Conservation (phyloP, 345 rosid species). For the Geranium rotundifolium region DNA sequence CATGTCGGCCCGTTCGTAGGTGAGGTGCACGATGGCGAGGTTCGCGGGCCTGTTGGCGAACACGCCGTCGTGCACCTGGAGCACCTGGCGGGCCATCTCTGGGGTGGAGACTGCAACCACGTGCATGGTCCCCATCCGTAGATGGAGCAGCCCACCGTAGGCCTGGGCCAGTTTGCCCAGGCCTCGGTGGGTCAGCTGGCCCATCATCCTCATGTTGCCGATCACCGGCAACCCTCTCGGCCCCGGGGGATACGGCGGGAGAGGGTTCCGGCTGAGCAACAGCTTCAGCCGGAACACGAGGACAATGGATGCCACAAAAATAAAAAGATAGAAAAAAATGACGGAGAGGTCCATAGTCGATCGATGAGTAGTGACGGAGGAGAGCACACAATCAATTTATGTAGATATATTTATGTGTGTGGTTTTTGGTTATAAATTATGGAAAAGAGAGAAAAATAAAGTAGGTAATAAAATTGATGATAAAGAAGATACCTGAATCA, state of each 20-base stretch:
- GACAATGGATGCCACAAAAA: background rate
- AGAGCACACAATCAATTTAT: no score
- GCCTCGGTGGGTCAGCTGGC: conserved; percentile 69
- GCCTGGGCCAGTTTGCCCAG: conserved; percentile 39
- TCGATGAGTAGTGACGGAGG: background rate
- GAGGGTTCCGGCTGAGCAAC: conserved; percentile 12
- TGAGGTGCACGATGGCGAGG: conserved; percentile 53
- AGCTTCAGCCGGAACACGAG: conserved; percentile 5
- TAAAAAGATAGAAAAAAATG: background rate
- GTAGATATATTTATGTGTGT: no score
- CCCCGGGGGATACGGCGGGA: conserved; percentile 58
- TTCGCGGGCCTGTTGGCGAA: conserved; percentile 74
- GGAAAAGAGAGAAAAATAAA: background rate
- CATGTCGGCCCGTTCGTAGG: conserved; percentile 80
- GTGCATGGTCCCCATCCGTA: conserved; percentile 47
- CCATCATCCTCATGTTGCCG: conserved; percentile 58
- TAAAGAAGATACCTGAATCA: no score
- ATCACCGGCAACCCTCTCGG: conserved; percentile 66
- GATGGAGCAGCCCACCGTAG: conserved; percentile 54
- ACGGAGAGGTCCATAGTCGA: background rate
- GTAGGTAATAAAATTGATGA: no score
- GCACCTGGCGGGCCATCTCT: conserved; percentile 55
- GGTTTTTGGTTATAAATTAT: background rate
- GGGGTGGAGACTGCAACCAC: conserved; percentile 47
- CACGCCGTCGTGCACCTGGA: conserved; percentile 54